These are phyloP conservation scores for Phaeosphaeriaceae sp. DNA, from an alignment of 2,329 filamentous ascomycete genomes.

Conservation along the genomic window DNA sequence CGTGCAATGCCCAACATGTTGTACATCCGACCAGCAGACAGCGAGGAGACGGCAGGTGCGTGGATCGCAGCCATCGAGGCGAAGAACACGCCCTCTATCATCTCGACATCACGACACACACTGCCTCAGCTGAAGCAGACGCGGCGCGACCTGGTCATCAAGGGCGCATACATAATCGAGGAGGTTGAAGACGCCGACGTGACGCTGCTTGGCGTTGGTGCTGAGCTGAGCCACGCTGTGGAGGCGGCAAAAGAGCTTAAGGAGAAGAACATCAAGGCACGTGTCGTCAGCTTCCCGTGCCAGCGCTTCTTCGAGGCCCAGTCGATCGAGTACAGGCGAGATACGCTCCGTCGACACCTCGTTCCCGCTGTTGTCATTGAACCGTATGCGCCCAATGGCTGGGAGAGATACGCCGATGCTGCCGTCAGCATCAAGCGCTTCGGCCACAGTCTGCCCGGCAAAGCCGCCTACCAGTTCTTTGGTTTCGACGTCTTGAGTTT, in stretches of 20 bases:
- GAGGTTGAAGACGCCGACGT: constrained; percentile 56
- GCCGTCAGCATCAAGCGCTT: constrained; percentile 62
- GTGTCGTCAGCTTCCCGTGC: constrained; percentile 60
- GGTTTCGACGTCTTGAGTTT: constrained; percentile 59
- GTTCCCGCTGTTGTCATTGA: constrained; percentile 65
- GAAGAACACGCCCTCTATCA: constrained; percentile 54
- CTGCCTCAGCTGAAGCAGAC: constrained; percentile 52
- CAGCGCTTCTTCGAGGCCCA: constrained; percentile 60
- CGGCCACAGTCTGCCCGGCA: constrained; percentile 63
- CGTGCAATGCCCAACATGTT: constrained; percentile 69
- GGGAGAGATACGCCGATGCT: constrained; percentile 68
- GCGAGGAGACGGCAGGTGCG: constrained; percentile 64
- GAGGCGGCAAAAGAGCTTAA: constrained; percentile 50
- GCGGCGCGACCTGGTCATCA: constrained; percentile 50
- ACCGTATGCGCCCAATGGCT: constrained; percentile 64
- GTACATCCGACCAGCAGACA: constrained; percentile 67
- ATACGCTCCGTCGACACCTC: constrained; percentile 52
- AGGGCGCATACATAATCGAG: constrained; percentile 57
- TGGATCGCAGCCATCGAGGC: constrained; percentile 58
- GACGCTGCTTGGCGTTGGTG: constrained; percentile 59
- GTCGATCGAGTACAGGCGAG: constrained; percentile 53
- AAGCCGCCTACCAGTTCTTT: constrained; percentile 63
- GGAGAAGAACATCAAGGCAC: constrained; percentile 51
- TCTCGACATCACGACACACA: constrained; percentile 58
- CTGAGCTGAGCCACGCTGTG: constrained; percentile 58